These are phyloP conservation scores for Parsonsia alboflavescens DNA, from an alignment of 257 asterid genomes.

Conservation along the genomic window DNA sequence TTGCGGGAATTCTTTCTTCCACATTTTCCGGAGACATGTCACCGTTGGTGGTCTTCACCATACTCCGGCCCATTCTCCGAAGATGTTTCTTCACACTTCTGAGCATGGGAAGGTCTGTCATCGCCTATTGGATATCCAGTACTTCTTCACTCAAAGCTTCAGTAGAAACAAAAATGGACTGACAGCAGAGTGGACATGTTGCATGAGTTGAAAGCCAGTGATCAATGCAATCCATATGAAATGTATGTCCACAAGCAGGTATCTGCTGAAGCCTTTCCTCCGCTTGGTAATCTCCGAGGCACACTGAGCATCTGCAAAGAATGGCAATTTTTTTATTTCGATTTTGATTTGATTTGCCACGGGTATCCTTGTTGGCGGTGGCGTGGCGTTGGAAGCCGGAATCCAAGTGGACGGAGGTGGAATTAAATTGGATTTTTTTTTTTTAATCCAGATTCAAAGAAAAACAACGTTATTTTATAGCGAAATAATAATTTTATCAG, in stretches of 20 bases:
- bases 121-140: slow-evolving; percentile 16
- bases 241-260: slow-evolving; percentile 76
- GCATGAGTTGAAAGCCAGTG: slow-evolving; percentile 69
- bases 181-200: slow-evolving; percentile 89
- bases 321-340: too few relatives aligned
- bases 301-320: slow-evolving; percentile 62
- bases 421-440: too few relatives aligned
- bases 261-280: slow-evolving; percentile 77
- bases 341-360: too few relatives aligned
- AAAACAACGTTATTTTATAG: too few relatives aligned
- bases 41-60: slow-evolving; percentile 19
- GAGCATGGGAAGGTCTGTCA: slow-evolving; percentile 8
- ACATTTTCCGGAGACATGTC: slow-evolving; percentile 3
- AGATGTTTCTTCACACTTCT: slow-evolving; percentile 18
- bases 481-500: too few relatives aligned
- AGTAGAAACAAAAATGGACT: slow-evolving; percentile 44
- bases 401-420: too few relatives aligned
- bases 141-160: slow-evolving; percentile 20
- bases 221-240: slow-evolving; percentile 81
- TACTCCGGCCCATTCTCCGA: slow-evolving; percentile 1
- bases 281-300: slow-evolving; percentile 70
- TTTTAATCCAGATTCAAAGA: too few relatives aligned
- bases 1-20: slow-evolving; percentile 16
- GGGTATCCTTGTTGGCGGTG: too few relatives aligned
- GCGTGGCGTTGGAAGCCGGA: too few relatives aligned